phyloP scores from a whole-genome alignment of 305 asterid genomes.

The Nicotiana rustica region DNA sequence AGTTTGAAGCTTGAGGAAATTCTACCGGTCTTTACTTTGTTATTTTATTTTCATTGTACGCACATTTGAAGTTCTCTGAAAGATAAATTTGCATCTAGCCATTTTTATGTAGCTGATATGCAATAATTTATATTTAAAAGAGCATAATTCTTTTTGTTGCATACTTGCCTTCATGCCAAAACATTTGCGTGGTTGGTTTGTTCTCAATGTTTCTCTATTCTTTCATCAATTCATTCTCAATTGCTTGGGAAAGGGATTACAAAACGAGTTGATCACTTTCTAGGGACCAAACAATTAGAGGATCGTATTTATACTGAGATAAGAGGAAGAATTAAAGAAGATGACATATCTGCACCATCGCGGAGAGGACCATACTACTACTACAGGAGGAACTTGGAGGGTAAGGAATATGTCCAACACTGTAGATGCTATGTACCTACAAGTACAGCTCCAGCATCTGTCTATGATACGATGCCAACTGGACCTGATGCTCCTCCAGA shows the following conservation, averaged over 20 bases:
- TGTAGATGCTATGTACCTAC: constrained; percentile 75
- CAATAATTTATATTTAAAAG: not conserved
- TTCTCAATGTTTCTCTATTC: constrained; percentile 4
- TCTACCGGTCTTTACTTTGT: not conserved
- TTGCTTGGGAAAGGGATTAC: constrained; percentile 32
- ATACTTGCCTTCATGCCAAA: not conserved
- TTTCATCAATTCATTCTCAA: constrained; percentile 28
- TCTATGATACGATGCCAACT: constrained; percentile 80
- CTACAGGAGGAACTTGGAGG: constrained; percentile 84
- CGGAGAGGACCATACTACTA: constrained; percentile 81
- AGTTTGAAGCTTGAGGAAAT: constrained; percentile 22
- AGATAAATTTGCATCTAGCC: constrained; percentile 24
- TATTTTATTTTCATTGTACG: constrained; percentile 17
- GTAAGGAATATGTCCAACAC: constrained; percentile 84
- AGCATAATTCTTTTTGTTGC: not conserved
- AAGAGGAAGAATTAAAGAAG: constrained; percentile 88
- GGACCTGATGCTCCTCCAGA: constrained; percentile 92
- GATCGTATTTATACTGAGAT: constrained; percentile 80
- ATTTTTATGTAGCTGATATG: constrained; percentile 16
- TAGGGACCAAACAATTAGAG: constrained; percentile 83
- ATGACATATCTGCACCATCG: constrained; percentile 83
- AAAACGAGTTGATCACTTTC: constrained; percentile 36
- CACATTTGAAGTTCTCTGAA: not conserved
- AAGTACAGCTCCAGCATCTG: constrained; percentile 54
- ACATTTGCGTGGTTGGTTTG: not conserved